These are phyloP conservation scores for Podospora anserina DNA, from an alignment of 495 filamentous ascomycete genomes.

Conservation along the genomic window DNA sequence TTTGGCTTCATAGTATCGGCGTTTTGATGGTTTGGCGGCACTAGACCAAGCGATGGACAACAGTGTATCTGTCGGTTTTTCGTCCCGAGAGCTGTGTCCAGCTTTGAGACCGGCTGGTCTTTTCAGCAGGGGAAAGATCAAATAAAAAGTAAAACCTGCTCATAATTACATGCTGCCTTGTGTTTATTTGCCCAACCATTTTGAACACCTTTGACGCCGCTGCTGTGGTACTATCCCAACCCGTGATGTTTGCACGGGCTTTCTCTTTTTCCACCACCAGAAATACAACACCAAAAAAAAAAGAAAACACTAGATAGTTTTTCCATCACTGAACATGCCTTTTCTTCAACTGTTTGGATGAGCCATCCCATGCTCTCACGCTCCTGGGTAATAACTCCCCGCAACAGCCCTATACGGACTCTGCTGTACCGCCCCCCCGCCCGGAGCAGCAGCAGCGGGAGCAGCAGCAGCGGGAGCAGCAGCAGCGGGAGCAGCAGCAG, in stretches of 20 bases:
- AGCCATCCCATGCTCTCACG: neutral
- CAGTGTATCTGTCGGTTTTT: neutral
- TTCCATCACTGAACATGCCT: neutral
- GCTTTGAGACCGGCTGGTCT: neutral
- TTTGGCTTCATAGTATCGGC: neutral
- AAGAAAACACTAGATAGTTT: neutral
- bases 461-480: constrained; percentile 14
- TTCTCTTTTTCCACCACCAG: neutral
- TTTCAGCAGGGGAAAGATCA: neutral
- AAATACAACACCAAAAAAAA: neutral
- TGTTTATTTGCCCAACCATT: constrained; percentile 7
- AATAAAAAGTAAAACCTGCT: neutral
- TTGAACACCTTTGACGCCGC: constrained; percentile 26
- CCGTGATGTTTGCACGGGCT: constrained; percentile 11
- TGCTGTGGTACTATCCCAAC: constrained; percentile 22
- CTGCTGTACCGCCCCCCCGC: neutral
- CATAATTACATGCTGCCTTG: constrained; percentile 1
- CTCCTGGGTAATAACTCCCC: neutral
- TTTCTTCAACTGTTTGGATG: neutral
- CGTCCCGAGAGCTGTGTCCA: too few relatives aligned
- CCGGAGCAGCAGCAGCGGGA: neutral
- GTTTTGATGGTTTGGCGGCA: neutral
- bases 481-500: constrained; percentile 16
- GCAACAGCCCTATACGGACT: neutral
- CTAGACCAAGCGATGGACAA: neutral